Evolutionary conservation across 1,284 basidiomycete genomes (phyloP).

Genomic region (Sanghuangporus weigelae): DNA sequence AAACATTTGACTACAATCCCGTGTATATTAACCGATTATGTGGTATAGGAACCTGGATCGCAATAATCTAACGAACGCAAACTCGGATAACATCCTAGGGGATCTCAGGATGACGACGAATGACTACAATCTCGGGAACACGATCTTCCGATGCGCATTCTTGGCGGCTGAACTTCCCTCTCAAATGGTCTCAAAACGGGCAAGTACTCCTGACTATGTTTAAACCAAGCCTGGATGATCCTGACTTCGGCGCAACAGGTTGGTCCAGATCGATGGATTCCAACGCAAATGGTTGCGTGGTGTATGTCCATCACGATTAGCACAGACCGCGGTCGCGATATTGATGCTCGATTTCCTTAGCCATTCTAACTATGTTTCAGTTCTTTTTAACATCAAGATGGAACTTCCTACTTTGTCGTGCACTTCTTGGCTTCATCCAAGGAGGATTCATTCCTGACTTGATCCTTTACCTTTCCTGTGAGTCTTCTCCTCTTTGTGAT

Average conservation of each 20-base stretch:
- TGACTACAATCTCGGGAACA: slow-evolving; percentile 65
- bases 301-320: slow-evolving; percentile 1
- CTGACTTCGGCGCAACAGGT: slow-evolving; percentile 26
- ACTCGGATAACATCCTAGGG: slow-evolving; percentile 58
- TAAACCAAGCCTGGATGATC: not conserved
- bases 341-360: slow-evolving; percentile 29
- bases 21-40: too few relatives aligned
- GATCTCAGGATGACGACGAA: slow-evolving; percentile 58
- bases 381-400: slow-evolving; percentile 56
- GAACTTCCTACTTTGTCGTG: slow-evolving; percentile 42
- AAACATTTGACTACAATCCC: too few relatives aligned
- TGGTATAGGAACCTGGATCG: slow-evolving; percentile 37
- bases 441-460: slow-evolving; percentile 63
- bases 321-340: not conserved
- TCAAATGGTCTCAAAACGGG: slow-evolving; percentile 64
- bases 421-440: slow-evolving; percentile 43
- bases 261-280: slow-evolving; percentile 70
- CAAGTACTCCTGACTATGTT: slow-evolving; percentile 23
- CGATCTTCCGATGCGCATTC: slow-evolving; percentile 51
- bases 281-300: slow-evolving; percentile 45
- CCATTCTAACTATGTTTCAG: slow-evolving; percentile 48
- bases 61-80: slow-evolving; percentile 55
- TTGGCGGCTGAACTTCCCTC: slow-evolving; percentile 64
- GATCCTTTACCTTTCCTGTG: slow-evolving; percentile 61
- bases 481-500: slow-evolving; percentile 19